These are phyloP conservation scores for Talaromyces funiculosus DNA, from an alignment of 2,329 filamentous ascomycete genomes.

Conservation along the genomic window DNA sequence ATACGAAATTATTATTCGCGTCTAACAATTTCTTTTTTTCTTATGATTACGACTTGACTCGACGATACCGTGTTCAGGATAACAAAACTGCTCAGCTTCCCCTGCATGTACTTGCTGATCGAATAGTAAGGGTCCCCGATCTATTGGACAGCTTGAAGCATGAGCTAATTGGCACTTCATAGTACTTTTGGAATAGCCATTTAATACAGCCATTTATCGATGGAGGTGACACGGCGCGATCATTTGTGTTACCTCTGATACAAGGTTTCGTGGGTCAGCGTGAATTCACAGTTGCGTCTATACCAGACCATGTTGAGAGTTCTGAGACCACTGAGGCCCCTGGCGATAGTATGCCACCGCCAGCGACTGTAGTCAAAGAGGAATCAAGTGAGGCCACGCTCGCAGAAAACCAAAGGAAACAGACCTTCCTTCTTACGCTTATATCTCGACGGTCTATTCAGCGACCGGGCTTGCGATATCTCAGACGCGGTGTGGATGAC, in stretches of 20 bases:
- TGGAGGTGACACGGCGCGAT: slow-evolving; percentile 55
- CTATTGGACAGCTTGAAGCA: neutral
- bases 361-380: slow-evolving; percentile 21
- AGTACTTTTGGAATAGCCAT: slow-evolving; percentile 88
- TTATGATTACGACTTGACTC: slow-evolving; percentile 88
- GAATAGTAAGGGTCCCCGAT: slow-evolving; percentile 45
- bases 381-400: neutral
- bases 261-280: slow-evolving; percentile 92
- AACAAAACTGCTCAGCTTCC: slow-evolving; percentile 48
- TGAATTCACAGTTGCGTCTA: slow-evolving; percentile 64
- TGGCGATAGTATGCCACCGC: slow-evolving; percentile 10
- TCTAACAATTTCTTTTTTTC: slow-evolving; percentile 90
- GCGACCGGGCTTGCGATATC: slow-evolving; percentile 80
- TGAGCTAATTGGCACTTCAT: slow-evolving; percentile 10
- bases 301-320: neutral
- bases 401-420: slow-evolving; percentile 23
- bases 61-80: slow-evolving; percentile 47
- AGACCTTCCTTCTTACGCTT: slow-evolving; percentile 71
- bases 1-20: slow-evolving; percentile 77
- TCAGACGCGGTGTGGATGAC: slow-evolving; percentile 85
- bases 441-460: slow-evolving; percentile 86
- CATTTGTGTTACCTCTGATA: slow-evolving; percentile 72
- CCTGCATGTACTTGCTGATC: slow-evolving; percentile 67
- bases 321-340: slow-evolving; percentile 15
- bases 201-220: slow-evolving; percentile 69